Conservation (phyloP, 805 yeast species). For the Candida caryicola region DNA sequence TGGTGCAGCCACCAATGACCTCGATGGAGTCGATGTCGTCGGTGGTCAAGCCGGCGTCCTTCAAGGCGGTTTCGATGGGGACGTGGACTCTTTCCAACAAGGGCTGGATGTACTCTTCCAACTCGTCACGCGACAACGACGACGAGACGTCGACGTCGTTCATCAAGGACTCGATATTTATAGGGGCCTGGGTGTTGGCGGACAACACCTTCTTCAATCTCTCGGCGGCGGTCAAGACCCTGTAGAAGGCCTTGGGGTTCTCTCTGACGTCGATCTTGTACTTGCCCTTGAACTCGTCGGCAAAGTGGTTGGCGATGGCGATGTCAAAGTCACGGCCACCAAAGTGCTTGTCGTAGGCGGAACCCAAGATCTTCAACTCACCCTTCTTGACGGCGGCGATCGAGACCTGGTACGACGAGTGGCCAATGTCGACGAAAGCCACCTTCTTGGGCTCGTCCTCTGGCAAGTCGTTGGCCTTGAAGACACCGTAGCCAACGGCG, state of each 20-base stretch:
- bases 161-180: constrained; percentile 94
- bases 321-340: constrained; percentile 98
- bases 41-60: constrained; percentile 67
- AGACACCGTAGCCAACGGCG: constrained; percentile 98
- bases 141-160: constrained; percentile 94
- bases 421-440: constrained; percentile 96
- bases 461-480: constrained; percentile 88
- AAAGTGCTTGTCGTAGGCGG: constrained; percentile 91
- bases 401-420: constrained; percentile 88
- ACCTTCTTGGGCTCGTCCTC: constrained; percentile 88
- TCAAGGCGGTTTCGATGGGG: constrained; percentile 81
- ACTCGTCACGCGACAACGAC: constrained; percentile 82
- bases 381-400: constrained; percentile 93
- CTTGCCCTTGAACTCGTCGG: constrained; percentile 85
- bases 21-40: constrained; percentile 88
- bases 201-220: constrained; percentile 92
- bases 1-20: constrained; percentile 96
- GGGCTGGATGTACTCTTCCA: constrained; percentile 86
- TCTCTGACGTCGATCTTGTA: constrained; percentile 89
- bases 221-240: constrained; percentile 91
- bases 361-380: constrained; percentile 87
- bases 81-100: constrained; percentile 68
- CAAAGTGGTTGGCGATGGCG: constrained; percentile 93
- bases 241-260: constrained; percentile 92
- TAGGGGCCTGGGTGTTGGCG: constrained; percentile 92